Evolutionary conservation across 805 yeast genomes (phyloP), one percentile per base, ranked within the genome.

Genomic region (Sugiyamaella lignohabitans): DNA sequence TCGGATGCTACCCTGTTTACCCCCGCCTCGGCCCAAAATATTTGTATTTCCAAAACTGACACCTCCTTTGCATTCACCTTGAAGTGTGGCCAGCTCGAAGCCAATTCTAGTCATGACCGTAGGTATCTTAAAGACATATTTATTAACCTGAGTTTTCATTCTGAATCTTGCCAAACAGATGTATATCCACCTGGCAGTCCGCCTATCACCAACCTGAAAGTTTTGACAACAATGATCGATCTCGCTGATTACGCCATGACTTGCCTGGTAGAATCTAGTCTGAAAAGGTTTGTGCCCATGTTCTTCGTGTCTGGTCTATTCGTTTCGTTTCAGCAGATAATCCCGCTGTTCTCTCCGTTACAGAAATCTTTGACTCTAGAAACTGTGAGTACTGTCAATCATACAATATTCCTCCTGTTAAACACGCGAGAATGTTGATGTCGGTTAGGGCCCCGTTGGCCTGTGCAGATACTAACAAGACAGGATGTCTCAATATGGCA

Each of bases 201-300:
- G n/a, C n/a, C n/a, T n/a, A n/a, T n/a, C n/a, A n/a, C n/a, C n/a
- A n/a, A n/a, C n/a, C n/a, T n/a, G n/a, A 27, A 27, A 14, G 11
- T 10, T 11, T 14, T 35, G 21, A 35, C 20, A 10, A 35, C 38
- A 10, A 32, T 47, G 34, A 11, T 43, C 23, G 21, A 11, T 22
- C 41, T 55, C 10, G 53, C 48, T n/a, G 54, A 55, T 41, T 53
- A 49, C 36, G 41, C 53, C 2, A 11, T 47, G 23, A 27, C 43
- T 10, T 22, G 45, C 32, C 27, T 42, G n/a, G 35, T 46, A 20
- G 11, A 19, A 24, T 38, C 39, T 22, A 49, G 35, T 11, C 18
- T 46, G 8, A 17, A n/a, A 10, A 27, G 27, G 11, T 16, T 46
- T 16, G 40, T 21, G n/a, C 52, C 52, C 8, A n/a, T 48, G 34